Percentiles rank a stretch among this genome's conserved stretches.
Conservation (phyloP, 192 early-diverging fungal species). For the Coemansia sp. region DNA sequence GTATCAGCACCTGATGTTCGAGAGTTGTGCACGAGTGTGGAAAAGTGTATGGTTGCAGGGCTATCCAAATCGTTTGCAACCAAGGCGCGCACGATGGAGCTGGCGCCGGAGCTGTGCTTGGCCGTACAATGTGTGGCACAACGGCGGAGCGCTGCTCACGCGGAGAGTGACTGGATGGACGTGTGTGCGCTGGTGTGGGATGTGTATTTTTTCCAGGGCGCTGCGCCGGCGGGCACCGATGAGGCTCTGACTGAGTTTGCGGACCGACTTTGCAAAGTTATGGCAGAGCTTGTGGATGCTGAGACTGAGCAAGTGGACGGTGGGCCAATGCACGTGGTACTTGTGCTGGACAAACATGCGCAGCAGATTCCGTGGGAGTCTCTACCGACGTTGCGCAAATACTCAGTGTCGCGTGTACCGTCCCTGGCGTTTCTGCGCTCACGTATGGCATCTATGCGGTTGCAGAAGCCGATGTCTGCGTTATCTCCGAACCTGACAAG, state of each 20-base stretch:
- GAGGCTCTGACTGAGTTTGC: conserved; percentile 66
- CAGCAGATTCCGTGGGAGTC: conserved; percentile 91
- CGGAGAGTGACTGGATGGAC: conserved; percentile 34
- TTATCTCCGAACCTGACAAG: neutral
- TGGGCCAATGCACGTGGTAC: conserved; percentile 61
- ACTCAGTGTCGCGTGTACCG: conserved; percentile 77
- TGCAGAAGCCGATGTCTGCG: neutral
- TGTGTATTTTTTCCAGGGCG: conserved; percentile 64
- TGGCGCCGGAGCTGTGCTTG: conserved; percentile 44
- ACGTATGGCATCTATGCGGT: conserved; percentile 53
- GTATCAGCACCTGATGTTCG: neutral
- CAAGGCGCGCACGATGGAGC: conserved; percentile 23
- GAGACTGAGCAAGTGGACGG: conserved; percentile 16
- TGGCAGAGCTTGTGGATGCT: neutral
- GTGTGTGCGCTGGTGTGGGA: conserved; percentile 48
- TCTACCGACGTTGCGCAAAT: conserved; percentile 66
- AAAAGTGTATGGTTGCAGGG: conserved; percentile 14
- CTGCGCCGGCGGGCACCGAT: conserved; percentile 15
- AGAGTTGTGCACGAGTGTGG: conserved; percentile 13
- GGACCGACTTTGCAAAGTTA: conserved; percentile 51
- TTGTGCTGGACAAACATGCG: conserved; percentile 82
- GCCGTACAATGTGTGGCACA: conserved; percentile 50
- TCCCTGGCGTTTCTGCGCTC: conserved; percentile 72
- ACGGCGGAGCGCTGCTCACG: neutral
- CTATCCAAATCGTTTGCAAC: conserved; percentile 24